Base-by-base conservation (phyloP, 148 eudicot species). In the Cornus controversa region DNA sequence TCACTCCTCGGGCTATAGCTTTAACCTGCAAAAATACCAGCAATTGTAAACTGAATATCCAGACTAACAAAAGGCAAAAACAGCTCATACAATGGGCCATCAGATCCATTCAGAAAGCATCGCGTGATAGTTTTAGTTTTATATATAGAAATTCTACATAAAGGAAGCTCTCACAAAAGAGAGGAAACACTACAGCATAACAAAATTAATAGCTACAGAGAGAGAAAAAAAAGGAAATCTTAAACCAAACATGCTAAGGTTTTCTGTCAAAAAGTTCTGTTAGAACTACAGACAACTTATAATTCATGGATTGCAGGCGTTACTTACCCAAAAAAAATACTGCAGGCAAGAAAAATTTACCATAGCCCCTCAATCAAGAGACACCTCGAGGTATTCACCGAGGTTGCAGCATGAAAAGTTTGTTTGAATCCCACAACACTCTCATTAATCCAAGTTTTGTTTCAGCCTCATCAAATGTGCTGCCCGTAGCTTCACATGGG, bases 341-440 rank as follows among this genome's bases (percentile, higher is more conserved):
- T 42, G 74, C 60, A 71, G 31, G 45, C 25, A 50, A 72, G 64
- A 28, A 72, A 72, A 23, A 67, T 57, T 79, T 58, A 79, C 82
- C 77, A 25, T 23, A 57, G 57, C 67, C 73, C 14, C 54, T 25
- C 29, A 66, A 50, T 37, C 64, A 67, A 34, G 70, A 16, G 66
- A 28, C 23, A 25, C 27, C 23, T 6, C 34, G 29, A 54, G 28
- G 29, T 45, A 77, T 70, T 75, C 82, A 78, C 71, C 67, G 73
- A 34, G 82, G 73, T n/a, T 82, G 85, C 81, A 70, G 75, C 76
- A 74, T 69, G 53, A 78, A 60, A 75, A 92, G 84, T 75, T 86
- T 86, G 74, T 82, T 80, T 1, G 84, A 70, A 73, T 90, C 89
- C 98, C 98, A 94, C 73, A 94, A 69, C 7, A 89, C 90, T 80